These are phyloP conservation scores for Saccharomyces mikatae DNA, from an alignment of 805 yeast genomes.

Conservation along the genomic window DNA sequence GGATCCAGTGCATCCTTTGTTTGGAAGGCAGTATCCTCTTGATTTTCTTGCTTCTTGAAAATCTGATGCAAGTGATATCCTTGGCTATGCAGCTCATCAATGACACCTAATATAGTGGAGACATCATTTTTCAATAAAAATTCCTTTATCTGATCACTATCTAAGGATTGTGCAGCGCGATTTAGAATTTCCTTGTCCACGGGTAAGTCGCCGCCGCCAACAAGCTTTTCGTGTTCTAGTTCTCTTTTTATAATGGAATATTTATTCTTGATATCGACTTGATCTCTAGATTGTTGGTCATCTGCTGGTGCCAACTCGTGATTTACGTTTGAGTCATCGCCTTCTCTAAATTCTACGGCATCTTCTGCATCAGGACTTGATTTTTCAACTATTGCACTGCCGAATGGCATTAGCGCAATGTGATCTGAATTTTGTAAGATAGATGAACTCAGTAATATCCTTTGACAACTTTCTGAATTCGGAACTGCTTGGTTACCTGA, in stretches of 20 bases:
- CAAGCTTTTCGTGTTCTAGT: neutral
- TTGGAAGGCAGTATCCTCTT: neutral
- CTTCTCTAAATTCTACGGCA: slow-evolving; percentile 22
- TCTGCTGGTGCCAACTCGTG: neutral
- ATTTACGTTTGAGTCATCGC: neutral
- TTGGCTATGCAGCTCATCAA: slow-evolving; percentile 33
- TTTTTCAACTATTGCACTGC: slow-evolving; percentile 25
- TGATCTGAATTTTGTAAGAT: slow-evolving; percentile 4
- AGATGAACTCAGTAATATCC: neutral
- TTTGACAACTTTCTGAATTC: neutral
- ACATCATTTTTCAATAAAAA: slow-evolving; percentile 34
- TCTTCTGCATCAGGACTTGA: slow-evolving; percentile 26
- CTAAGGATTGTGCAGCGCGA: slow-evolving; percentile 25
- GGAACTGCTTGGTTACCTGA: neutral
- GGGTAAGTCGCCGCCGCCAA: neutral
- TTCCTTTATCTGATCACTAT: slow-evolving; percentile 33
- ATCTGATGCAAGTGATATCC: slow-evolving; percentile 36
- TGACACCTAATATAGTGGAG: slow-evolving; percentile 31
- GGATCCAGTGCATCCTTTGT: neutral
- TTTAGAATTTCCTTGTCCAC: slow-evolving; percentile 20
- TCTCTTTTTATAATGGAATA: neutral
- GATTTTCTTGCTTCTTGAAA: slow-evolving; percentile 23
- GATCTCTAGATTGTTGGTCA: neutral
- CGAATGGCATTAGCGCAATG: slow-evolving; percentile 32
- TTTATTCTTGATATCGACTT: neutral